Evolutionary conservation across 2,329 filamentous ascomycete genomes (phyloP).

Genomic region (Aquanectria penicillioides): DNA sequence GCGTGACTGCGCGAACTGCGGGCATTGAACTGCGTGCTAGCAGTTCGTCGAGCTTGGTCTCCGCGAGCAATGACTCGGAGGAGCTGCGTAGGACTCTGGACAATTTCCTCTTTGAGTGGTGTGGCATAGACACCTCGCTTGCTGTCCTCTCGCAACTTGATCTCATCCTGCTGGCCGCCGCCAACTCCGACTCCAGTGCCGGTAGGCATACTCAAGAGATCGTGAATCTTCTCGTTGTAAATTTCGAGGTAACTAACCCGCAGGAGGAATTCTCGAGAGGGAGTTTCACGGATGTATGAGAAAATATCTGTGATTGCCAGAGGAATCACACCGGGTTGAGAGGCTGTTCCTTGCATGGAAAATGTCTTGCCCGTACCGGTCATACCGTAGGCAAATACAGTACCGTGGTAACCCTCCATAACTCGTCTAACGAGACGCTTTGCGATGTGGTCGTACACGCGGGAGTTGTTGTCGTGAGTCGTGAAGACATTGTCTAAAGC

Average conservation of each 20-base stretch:
- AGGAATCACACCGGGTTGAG: constrained; percentile 95
- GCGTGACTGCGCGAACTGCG: constrained; percentile 97
- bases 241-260: constrained; percentile 98
- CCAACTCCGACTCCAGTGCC: constrained; percentile 65
- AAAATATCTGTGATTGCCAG: constrained; percentile 99
- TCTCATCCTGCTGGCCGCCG: constrained; percentile 80
- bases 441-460: constrained; percentile 92
- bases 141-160: constrained; percentile 95
- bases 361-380: constrained; percentile 99
- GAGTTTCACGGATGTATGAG: constrained; percentile 97
- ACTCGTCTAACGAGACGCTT: constrained; percentile 94
- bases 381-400: constrained; percentile 99
- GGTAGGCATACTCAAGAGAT: constrained; percentile 84
- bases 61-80: constrained; percentile 94
- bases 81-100: constrained; percentile 95
- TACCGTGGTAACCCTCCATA: constrained; percentile 99
- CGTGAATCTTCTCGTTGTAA: constrained; percentile 97
- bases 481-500: constrained; percentile 91
- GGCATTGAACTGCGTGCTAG: constrained; percentile 96
- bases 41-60: constrained; percentile 88
- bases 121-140: constrained; percentile 97
- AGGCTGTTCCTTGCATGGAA: constrained; percentile 98
- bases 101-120: constrained; percentile 96
- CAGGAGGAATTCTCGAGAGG: constrained; percentile 90
- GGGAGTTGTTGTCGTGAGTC: constrained; percentile 91